phyloP scores from a whole-genome alignment of 805 yeast genomes.

The Myxozyma melibiosi region DNA sequence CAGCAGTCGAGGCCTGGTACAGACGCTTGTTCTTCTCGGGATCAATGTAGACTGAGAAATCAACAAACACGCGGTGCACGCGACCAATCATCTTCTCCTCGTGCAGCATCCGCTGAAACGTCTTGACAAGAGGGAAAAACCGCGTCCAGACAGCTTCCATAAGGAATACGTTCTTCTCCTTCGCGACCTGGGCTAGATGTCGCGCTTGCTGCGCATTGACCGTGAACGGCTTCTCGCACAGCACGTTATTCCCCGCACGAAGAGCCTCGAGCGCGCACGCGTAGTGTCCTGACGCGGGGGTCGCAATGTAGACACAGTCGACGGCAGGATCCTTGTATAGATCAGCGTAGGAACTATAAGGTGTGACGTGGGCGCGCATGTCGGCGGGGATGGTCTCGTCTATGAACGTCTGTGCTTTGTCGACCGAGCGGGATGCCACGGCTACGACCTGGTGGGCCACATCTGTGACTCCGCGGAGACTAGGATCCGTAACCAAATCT shows the following conservation, averaged over 20 bases:
- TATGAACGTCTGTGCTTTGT: slow-evolving; percentile 36
- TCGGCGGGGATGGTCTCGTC: slow-evolving; percentile 26
- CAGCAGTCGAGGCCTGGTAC: slow-evolving; percentile 52
- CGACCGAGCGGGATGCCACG: slow-evolving; percentile 36
- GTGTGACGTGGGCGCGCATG: slow-evolving; percentile 6
- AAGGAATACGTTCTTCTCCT: slow-evolving; percentile 48
- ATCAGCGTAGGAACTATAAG: slow-evolving; percentile 45
- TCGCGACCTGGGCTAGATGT: slow-evolving; percentile 50
- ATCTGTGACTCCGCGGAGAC: slow-evolving; percentile 35
- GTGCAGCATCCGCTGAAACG: slow-evolving; percentile 43
- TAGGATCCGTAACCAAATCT: slow-evolving; percentile 26
- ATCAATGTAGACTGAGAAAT: background rate
- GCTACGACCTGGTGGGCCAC: slow-evolving; percentile 37
- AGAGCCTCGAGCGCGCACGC: slow-evolving; percentile 49
- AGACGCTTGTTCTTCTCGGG: slow-evolving; percentile 44
- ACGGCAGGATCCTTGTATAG: slow-evolving; percentile 47
- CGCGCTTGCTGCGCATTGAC: slow-evolving; percentile 51
- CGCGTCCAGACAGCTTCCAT: slow-evolving; percentile 57
- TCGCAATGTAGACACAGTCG: slow-evolving; percentile 54
- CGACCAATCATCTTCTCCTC: slow-evolving; percentile 50
- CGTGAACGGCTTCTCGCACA: slow-evolving; percentile 59
- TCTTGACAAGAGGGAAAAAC: slow-evolving; percentile 48
- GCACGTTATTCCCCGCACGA: slow-evolving; percentile 50
- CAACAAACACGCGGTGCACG: slow-evolving; percentile 45
- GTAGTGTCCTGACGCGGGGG: slow-evolving; percentile 56